Evolutionary conservation across 78 protist genomes (phyloP), one percentile per base, ranked within the genome.

Genomic region (Dictyostelium brefeldianum): DNA sequence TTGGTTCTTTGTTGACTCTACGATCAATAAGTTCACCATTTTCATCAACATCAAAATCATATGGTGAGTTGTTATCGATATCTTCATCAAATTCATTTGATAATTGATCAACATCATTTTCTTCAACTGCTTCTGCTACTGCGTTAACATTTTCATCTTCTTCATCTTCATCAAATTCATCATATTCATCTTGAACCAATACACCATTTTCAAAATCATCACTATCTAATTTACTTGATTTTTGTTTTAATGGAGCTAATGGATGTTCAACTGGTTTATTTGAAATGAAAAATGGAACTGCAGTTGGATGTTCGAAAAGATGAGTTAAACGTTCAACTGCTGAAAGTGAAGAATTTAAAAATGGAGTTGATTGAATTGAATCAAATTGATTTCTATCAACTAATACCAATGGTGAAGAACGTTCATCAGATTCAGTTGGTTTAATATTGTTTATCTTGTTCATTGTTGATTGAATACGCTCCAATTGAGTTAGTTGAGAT

Each of bases 351-450:
- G 27, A 0, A 48, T 47, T 20, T 15, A 87, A 41, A 46, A 51
- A 78, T 56, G 93, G 93, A 1, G 93, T 62, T 8, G 85, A 20
- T 65, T 87, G 93, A 31, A 87, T 20, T 0, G 69, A 18, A 57
- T 87, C 54, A 59, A 87, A 74, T 48, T 64, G 56, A n/a, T 75
- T 64, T 14, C 5, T 56, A 64, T 87, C 84, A 18, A 87, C 79
- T 0, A 87, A 25, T 11, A 50, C 29, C 41, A 87, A n/a, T 77
- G 93, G 93, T 7, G 6, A 25, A 14, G 29, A 29, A 51, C 83
- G 83, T 15, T 6, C 6, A 47, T 87, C 93, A 0, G 71, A 31
- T 5, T 10, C 14, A 1, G 11, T 18, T 17, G 67, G 65, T 78
- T 22, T 27, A 29, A 1, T 12, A 31, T 78, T 51, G 14, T 43